Base-by-base conservation (phyloP, 2,329 filamentous ascomycete genomes). In the Thermoascus crustaceus region DNA sequence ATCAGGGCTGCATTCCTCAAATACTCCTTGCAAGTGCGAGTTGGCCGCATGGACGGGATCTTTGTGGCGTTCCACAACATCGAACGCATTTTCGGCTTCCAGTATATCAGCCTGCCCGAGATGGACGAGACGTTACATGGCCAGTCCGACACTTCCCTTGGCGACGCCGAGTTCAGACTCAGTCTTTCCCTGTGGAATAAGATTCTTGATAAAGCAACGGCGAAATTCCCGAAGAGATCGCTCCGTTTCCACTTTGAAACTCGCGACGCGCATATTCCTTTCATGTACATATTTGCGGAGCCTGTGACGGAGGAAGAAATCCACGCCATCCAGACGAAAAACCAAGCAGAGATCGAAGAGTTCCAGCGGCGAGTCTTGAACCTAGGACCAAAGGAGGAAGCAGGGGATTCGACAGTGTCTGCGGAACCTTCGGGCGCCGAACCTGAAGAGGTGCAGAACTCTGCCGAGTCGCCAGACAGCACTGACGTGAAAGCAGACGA, bases 1-100 rank as follows among this genome's bases (percentile, higher is more conserved):
- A 89, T 94, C 40, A 76, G 93, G 35, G 77, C 88, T 1, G 91
- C 89, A 0, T 89, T 98, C 64, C 68, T 98, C 37, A 98, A 98
- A 55, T 98, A 98, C 60, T 94, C 88, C 7, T 70, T 98, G 19
- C 91, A 98, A 62, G 93, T 89, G 18, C 84, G 91, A 29, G 93
- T 98, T 77, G 91, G 93, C 11, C 80, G 88, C 32, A 98, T 98
- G 93, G 89, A 98, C 55, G 91, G 91, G 35, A 95, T 96, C 32
- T 98, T 96, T 54, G 84, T 96, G 14, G 91, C 91, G 2, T 98
- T 80, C 57, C 91, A 98, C 67, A 98, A 98, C 57, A 85, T 87
- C 2, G 74, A 88, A 60, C 82, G 88, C 37, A 94, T 98, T 32
- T 98, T 98, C 55, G 91, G 91, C 4, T 98, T 98, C 60, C 91